Evolutionary conservation across 2,329 filamentous ascomycete species (phyloP).

Genomic region (Penicillium sp.): DNA sequence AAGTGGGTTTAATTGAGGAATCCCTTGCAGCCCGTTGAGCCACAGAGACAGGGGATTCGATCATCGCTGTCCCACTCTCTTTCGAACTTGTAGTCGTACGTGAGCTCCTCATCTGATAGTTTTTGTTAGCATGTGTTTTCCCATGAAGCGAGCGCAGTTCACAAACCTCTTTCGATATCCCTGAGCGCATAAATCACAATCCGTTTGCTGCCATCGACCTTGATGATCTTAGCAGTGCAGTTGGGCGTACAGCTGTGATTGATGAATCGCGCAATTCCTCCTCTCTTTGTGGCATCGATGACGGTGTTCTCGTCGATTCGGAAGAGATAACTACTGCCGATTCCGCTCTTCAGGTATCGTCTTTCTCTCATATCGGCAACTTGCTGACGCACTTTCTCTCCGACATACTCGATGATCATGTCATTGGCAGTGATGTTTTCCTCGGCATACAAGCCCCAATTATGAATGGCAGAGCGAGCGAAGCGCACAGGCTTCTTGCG

Average conservation of each 20-base stretch:
- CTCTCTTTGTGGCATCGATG: conserved; percentile 97
- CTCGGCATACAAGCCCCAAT: conserved; percentile 97
- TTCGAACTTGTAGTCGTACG: conserved; percentile 99
- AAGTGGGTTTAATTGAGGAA: conserved; percentile 77
- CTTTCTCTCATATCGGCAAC: conserved; percentile 95
- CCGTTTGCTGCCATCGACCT: conserved; percentile 94
- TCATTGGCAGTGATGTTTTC: conserved; percentile 96
- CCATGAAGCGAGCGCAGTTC: background rate
- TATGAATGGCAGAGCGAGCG: conserved; percentile 95
- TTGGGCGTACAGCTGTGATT: conserved; percentile 98
- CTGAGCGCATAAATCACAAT: conserved; percentile 98
- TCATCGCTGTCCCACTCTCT: conserved; percentile 92
- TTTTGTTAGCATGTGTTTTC: conserved; percentile 18
- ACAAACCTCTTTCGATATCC: conserved; percentile 91
- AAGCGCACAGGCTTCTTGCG: conserved; percentile 99
- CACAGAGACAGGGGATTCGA: conserved; percentile 95
- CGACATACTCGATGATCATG: conserved; percentile 99
- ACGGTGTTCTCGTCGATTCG: conserved; percentile 97
- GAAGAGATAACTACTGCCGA: conserved; percentile 96
- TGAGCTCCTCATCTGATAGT: conserved; percentile 86
- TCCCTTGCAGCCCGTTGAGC: conserved; percentile 93
- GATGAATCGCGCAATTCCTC: conserved; percentile 96
- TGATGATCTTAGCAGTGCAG: conserved; percentile 99
- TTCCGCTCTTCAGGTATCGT: conserved; percentile 90
- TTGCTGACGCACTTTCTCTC: conserved; percentile 93